Evolutionary conservation across 495 filamentous ascomycete genomes (phyloP), one percentile per base, ranked within the genome.

Genomic region (Penicillium steckii): DNA sequence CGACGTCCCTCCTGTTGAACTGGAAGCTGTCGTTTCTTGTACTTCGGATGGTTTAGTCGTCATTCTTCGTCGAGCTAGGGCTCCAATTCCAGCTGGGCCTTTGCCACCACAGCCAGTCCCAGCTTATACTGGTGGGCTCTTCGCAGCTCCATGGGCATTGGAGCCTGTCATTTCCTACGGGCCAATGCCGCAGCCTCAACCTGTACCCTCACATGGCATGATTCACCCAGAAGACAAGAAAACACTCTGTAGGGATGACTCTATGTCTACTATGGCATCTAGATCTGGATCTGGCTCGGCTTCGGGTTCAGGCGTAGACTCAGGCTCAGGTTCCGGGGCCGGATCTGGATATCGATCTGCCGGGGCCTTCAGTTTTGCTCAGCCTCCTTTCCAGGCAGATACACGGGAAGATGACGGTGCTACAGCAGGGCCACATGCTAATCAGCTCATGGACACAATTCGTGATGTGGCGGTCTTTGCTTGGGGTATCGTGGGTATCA

Each of bases 41-140:
- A 91, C 90, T 2, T 95, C 91, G 1, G 91, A 95, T 65, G 90
- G 90, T 9, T 73, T 95, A 10, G 90, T 95, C 8, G 90, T 95
- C 15, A 85, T 93, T 24, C 75, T 95, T 9, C 86, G 90, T 33
- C 83, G 81, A 43, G 89, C 90, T 23, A 77, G 87, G 22, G 85
- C 90, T 15, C 75, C 83, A 3, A 83, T 90, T 33, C 86, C 88
- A 13, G 71, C 74, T 24, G 45, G 64, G 8, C 44, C 60, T 23
- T 49, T 61, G 10, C 75, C 74, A 18, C 67, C 76, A 24, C 68
- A 80, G 45, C 57, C 69, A 3, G 55, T 57, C 18, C 58, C 61
- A 1, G 50, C 50, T 17, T 61, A 65, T 78, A 69, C 81, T 48
- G 85, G 87, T 62, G 88, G 88, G 17, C 73, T 90, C 12, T 91